Percentiles rank a stretch among this genome's conserved stretches.
Evolutionary conservation across 2,329 filamentous ascomycete species (phyloP).

Genomic region (Penicillium sclerotigenum): DNA sequence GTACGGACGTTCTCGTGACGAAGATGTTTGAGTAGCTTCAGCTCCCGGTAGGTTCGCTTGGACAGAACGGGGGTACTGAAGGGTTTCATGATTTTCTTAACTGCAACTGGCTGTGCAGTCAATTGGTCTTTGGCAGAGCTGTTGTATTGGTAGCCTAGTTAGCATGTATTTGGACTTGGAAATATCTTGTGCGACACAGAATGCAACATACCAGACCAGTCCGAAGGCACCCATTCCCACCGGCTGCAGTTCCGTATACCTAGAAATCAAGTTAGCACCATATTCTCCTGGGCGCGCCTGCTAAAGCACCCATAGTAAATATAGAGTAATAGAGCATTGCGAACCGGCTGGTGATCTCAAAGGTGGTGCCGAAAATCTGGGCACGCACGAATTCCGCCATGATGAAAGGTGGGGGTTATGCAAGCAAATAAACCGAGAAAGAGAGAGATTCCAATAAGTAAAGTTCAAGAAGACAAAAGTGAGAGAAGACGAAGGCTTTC

Average conservation of each 20-base stretch:
- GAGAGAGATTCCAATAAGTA: constrained; percentile 9
- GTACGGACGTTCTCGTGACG: constrained; percentile 82
- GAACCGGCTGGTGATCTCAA: constrained; percentile 98
- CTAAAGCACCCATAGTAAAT: not conserved
- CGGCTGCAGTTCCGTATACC: constrained; percentile 96
- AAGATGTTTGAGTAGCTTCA: constrained; percentile 95
- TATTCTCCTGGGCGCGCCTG: not conserved
- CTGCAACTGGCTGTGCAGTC: constrained; percentile 91
- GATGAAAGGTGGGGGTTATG: constrained; percentile 38
- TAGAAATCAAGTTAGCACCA: constrained; percentile 39
- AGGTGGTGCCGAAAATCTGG: constrained; percentile 99
- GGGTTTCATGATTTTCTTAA: constrained; percentile 99
- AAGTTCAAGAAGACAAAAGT: not conserved
- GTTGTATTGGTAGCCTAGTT: constrained; percentile 20
- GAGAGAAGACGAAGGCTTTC: not conserved
- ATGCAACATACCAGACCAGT: constrained; percentile 76
- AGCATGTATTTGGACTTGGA: constrained; percentile 7
- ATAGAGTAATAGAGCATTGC: constrained; percentile 8
- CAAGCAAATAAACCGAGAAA: constrained; percentile 7
- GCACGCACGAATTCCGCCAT: constrained; percentile 99
- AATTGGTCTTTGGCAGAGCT: constrained; percentile 98
- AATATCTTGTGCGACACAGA: constrained; percentile 6
- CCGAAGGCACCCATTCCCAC: constrained; percentile 99
- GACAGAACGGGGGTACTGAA: constrained; percentile 98
- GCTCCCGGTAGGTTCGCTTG: constrained; percentile 94